phyloP scores from a whole-genome alignment of 495 filamentous ascomycete genomes.

The Hypoxylon rickii region DNA sequence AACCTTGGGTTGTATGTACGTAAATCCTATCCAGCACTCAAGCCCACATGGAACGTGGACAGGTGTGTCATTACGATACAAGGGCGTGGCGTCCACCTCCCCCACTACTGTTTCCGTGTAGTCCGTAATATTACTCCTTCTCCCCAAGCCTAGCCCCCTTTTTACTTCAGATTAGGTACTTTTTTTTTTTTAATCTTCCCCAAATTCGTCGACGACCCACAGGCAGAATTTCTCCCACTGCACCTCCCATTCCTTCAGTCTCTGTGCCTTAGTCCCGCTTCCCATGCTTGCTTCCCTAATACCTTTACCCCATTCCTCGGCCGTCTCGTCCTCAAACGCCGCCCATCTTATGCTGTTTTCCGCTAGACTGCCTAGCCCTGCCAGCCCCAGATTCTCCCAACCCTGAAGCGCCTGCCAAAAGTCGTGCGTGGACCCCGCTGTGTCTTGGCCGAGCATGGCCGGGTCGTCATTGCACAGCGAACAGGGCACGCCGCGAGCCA shows the following conservation, averaged over 20 bases:
- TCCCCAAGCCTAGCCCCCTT: conserved; percentile 15
- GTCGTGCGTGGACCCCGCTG: conserved; percentile 79
- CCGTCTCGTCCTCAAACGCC: conserved; percentile 76
- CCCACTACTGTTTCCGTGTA: conserved; percentile 14
- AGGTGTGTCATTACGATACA: conserved; percentile 6
- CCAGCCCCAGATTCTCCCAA: conserved; percentile 82
- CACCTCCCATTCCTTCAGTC: conserved; percentile 74
- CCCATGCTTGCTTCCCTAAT: conserved; percentile 76
- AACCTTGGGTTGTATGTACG: conserved; percentile 9
- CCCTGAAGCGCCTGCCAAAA: conserved; percentile 92
- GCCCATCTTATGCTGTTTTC: conserved; percentile 94
- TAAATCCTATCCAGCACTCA: conserved; percentile 10
- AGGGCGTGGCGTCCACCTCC: conserved; percentile 2
- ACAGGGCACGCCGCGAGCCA: conserved; percentile 81
- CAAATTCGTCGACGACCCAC: conserved; percentile 85
- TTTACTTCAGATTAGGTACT: too few relatives aligned
- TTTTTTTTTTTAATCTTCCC: conserved; percentile 49
- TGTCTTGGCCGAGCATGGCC: conserved; percentile 76
- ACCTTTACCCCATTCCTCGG: conserved; percentile 69
- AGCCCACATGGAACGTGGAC: too few relatives aligned
- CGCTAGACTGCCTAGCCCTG: conserved; percentile 79
- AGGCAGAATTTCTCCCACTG: conserved; percentile 91
- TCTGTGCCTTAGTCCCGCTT: conserved; percentile 68
- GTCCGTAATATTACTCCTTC: neutral
- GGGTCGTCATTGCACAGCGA: conserved; percentile 86